These are phyloP conservation scores for Cladochytrium replicatum DNA, from an alignment of 192 early-diverging fungal species.

Conservation along the genomic window DNA sequence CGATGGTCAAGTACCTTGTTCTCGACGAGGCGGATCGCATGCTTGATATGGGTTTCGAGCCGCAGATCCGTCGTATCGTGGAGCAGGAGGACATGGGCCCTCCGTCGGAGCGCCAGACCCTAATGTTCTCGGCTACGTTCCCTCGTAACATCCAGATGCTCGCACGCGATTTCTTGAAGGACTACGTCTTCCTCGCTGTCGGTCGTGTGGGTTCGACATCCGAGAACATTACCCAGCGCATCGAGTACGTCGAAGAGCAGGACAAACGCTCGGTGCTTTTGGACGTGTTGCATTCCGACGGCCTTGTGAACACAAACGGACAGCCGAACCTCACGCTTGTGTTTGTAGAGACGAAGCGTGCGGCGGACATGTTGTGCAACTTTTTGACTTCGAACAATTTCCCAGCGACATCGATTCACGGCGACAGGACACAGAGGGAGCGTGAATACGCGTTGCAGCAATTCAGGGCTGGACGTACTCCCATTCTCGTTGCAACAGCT, in stretches of 20 bases:
- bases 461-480: conserved; percentile 68
- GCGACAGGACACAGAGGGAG: conserved; percentile 90
- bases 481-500: conserved; percentile 91
- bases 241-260: conserved; percentile 88
- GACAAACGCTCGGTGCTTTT: conserved; percentile 86
- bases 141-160: conserved; percentile 83
- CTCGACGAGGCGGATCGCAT: conserved; percentile 50
- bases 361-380: conserved; percentile 81
- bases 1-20: conserved; percentile 59
- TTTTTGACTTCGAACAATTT: conserved; percentile 65
- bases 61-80: conserved; percentile 81
- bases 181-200: conserved; percentile 71
- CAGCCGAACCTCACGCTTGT: conserved; percentile 68
- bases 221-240: conserved; percentile 89
- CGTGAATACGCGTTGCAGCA: conserved; percentile 81
- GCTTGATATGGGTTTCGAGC: conserved; percentile 98
- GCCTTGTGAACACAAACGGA: conserved; percentile 12
- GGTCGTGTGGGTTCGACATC: conserved; percentile 89
- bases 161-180: conserved; percentile 80
- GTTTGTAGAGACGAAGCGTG: conserved; percentile 95
- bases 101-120: conserved; percentile 61
- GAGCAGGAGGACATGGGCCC: conserved; percentile 60
- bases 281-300: conserved; percentile 56
- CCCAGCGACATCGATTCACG: conserved; percentile 94
- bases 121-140: conserved; percentile 99